Evolutionary conservation across 805 yeast genomes (phyloP), one percentile per base, ranked within the genome.

Genomic region (Kodamaea laetipori): DNA sequence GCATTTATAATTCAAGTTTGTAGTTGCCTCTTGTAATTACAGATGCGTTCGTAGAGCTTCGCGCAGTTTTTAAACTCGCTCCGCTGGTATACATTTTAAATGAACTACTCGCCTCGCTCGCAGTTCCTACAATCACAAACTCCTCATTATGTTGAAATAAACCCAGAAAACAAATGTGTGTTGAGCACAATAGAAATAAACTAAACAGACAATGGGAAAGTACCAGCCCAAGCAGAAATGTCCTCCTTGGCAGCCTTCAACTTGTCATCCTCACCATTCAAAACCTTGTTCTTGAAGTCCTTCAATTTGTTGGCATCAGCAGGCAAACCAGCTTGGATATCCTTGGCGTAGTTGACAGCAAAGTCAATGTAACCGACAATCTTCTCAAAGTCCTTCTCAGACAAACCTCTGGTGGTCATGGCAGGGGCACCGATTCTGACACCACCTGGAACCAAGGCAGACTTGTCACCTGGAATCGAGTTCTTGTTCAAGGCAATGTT

Each of bases 351-450:
- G 56, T 78, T 75, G 46, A 87, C 90, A 27, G 97, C 95, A 53
- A 72, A 68, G 61, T 86, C 86, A 58, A 92, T 86, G 73, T 78
- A 89, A 42, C 74, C 78, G 33, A 90, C 92, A 45, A 92, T 94
- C 62, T 78, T 77, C 50, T 74, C 81, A 61, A 92, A 92, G 58
- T 92, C 98, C 44, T 71, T 77, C 49, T 76, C 78, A 41, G 80
- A 80, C 61, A 92, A 84, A 37, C 97, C 97, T 74, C 99, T 84
- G 41, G 97, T 89, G 44, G 97, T 85, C 98, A 92, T 92, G 37
- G 98, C 98, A 46, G 99, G 99, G 12, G 98, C 87, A 57, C 99
- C 99, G 49, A 92, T 85, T 75, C 99, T 86, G 53, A 92, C 74
- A 57, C 99, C 99, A 49, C 95, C 88, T 60, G 99, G 99, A 64